Conservation (phyloP, 768 basidiomycete species). For the Leucogyrophana mollusca region DNA sequence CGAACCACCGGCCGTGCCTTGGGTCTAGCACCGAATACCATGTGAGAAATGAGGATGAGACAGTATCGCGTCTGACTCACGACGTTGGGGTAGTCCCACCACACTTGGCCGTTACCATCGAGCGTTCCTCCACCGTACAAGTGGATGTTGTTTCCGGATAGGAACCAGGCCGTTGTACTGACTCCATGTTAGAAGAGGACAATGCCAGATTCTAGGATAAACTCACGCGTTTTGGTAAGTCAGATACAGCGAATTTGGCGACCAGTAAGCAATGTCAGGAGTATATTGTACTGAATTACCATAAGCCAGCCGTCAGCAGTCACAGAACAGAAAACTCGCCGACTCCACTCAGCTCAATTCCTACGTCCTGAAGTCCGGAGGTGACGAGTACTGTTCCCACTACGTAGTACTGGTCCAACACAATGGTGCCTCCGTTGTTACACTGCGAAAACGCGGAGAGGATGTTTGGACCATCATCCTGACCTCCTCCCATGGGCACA, state of each 20-base stretch:
- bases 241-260: slow-evolving; percentile 25
- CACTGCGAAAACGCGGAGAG: slow-evolving; percentile 6
- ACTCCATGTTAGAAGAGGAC: not conserved
- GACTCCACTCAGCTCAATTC: slow-evolving; percentile 22
- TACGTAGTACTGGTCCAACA: slow-evolving; percentile 7
- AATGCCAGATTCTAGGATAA: not conserved
- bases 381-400: slow-evolving; percentile 25
- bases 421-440: slow-evolving; percentile 6
- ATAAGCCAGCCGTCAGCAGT: slow-evolving; percentile 9
- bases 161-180: slow-evolving; percentile 16
- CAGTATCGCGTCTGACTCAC: slow-evolving; percentile 16
- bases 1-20: slow-evolving; percentile 40
- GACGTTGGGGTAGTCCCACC: slow-evolving; percentile 9
- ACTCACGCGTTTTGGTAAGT: slow-evolving; percentile 22
- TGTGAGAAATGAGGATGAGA: not conserved
- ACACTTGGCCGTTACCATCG: slow-evolving; percentile 33
- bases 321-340: slow-evolving; percentile 12
- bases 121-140: slow-evolving; percentile 30
- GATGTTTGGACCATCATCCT: slow-evolving; percentile 10
- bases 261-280: slow-evolving; percentile 31
- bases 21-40: slow-evolving; percentile 14
- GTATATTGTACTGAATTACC: slow-evolving; percentile 13
- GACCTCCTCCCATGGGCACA: slow-evolving; percentile 8
- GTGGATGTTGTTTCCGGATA: slow-evolving; percentile 9
- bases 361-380: slow-evolving; percentile 18